phyloP scores from a whole-genome alignment of 2,329 filamentous ascomycete species.

The Sporothrix brunneoviolacea region DNA sequence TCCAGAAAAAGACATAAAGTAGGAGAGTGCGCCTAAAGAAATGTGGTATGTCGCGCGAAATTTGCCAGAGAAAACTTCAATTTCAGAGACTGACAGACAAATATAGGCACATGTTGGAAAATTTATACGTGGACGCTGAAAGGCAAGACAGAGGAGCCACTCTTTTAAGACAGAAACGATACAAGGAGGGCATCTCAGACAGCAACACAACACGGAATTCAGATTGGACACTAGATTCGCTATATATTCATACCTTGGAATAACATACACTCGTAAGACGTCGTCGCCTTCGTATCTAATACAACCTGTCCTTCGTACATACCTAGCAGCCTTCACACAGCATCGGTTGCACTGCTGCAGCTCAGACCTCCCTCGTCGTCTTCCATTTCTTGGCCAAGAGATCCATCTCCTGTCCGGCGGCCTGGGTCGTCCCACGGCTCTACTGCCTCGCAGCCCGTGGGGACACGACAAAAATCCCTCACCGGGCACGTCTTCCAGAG shows the following conservation, averaged over 20 bases:
- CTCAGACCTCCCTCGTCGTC: not conserved
- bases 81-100: too few species aligned
- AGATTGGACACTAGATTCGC: not conserved
- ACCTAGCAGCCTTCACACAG: not conserved
- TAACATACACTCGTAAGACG: too few species aligned
- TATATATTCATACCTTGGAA: not conserved
- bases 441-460: slow-evolving; percentile 55
- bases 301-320: too few species aligned
- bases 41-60: too few species aligned
- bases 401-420: too few species aligned
- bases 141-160: too few species aligned
- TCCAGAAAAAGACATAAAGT: too few species aligned
- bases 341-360: slow-evolving; percentile 8
- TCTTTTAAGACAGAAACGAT: not conserved
- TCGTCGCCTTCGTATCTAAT: too few species aligned
- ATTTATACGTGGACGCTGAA: too few species aligned
- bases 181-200: not conserved
- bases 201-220: not conserved
- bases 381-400: not conserved
- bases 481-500: slow-evolving; percentile 67
- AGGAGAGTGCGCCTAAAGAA: too few species aligned
- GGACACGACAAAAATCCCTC: slow-evolving; percentile 53
- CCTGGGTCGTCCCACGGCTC: slow-evolving; percentile 28
- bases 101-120: too few species aligned
- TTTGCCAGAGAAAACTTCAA: too few species aligned